Base-by-base conservation (phyloP, 164 flowering plant species). In the Macadamia integrifolia region DNA sequence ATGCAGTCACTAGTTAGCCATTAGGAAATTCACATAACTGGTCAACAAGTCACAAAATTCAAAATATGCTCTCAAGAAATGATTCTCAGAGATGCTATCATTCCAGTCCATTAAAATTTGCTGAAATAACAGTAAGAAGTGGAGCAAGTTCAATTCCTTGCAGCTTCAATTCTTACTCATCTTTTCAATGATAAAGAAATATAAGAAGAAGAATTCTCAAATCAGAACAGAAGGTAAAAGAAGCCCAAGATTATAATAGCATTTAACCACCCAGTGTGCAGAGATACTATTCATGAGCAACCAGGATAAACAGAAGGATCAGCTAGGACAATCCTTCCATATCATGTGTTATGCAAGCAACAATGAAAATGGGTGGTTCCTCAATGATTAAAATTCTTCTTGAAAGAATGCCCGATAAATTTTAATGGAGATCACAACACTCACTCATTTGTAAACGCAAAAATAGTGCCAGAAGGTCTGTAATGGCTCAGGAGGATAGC, bases 391-490 rank as follows among this genome's bases (percentile, higher is more conserved):
- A 14, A 18, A n/a, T 23, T 57, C 59, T 29, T 57, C 8, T 57
- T 18, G 59, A 57, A 23, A 57, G 30, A 57, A 57, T 18, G 59
- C 30, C 43, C 1, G 31, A 29, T 35, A 13, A 44, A 17, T 28
- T 65, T 61, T 46, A 63, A 6, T 28, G 48, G 46, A 56, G 13
- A 31, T 1, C 14, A 35, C 43, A 60, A 59, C 9, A 82, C 96
- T 84, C 66, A 94, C 99, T 92, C 94, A 73, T 92, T 85, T 65
- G 98, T 94, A 74, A 94, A 92, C 61, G 98, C 98, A 77, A 83
- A 94, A 64, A 92, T 88, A 14, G 98, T 90, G 78, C 98, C 96
- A 68, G 91, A 87, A 73, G 99, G 99, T 49, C 98, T 90, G 74
- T 85, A 94, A 72, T 90, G 97, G 78, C 99, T 94, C 66, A 94